Base-by-base conservation (phyloP, 2,329 filamentous ascomycete genomes). In the Paraconiothyrium sp. region DNA sequence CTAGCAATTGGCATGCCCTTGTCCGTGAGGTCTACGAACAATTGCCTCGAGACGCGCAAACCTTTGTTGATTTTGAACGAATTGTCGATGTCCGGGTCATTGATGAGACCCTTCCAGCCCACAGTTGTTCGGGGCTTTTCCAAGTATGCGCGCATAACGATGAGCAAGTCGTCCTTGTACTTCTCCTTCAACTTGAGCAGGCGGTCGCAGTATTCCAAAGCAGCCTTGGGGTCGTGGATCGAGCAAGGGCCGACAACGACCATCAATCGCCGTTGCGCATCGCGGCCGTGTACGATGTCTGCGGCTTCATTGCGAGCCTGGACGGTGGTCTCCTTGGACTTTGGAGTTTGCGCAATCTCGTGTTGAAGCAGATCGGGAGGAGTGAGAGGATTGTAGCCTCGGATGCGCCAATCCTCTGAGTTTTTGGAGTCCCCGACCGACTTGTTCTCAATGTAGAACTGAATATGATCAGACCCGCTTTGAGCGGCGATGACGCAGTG, bases 51-150 rank as follows among this genome's bases (percentile, higher is more conserved):
- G 58, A 93, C 84, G 54, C 92, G 89, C 74, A 99, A 82, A 22
- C 95, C 95, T 85, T 98, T 98, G 86, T 98, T 98, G 84, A 99
- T 98, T 83, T 97, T 90, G 90, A 97, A 98, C 80, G 91, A 95
- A 79, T 97, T 94, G 81, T 98, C 94, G 76, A 99, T 97, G 76
- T 98, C 94, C 1, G 95, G 95, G 81, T 99, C 95, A 79, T 99
- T 98, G 84, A 99, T 97, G 72, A 99, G 84, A 54, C 95, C 95
- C 84, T 99, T 99, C 95, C 95, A 99, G 70, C 95, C 95, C 32
- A 99, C 93, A 0, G 95, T 99, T 32, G 95, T 99, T 67, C 95
- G 90, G 24, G 95, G 95, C 86, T 99, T 99, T 86, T 99, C 95
- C 63, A 99, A 89, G 87, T 99, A 99, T 67, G 93, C 92, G 71